Evolutionary conservation across 2,329 filamentous ascomycete species (phyloP), one percentile per base, ranked within the genome.

Genomic region (Furcasterigmium sp.): DNA sequence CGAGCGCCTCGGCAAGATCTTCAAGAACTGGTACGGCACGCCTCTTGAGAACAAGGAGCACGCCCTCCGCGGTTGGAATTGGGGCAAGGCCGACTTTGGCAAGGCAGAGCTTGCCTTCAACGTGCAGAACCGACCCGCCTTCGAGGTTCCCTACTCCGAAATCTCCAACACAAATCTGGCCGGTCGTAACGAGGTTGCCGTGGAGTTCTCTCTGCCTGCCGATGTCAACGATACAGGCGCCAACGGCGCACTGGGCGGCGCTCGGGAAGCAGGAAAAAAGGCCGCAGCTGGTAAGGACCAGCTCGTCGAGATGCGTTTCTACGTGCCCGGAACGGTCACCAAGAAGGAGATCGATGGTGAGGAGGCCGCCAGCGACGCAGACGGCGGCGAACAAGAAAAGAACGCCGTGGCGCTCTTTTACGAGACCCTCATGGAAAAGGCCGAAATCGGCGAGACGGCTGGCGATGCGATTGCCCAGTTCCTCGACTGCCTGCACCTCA

Each of bases 331-430:
- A 39, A 89, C 86, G 6, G 85, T 89, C 3, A 87, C 87, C 15
- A 87, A 88, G 61, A 85, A 85, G 57, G 84, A 85, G 60, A 70
- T 70, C 21, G 84, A 85, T 44, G 86, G 86, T 42, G 86, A 85
- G 39, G 85, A 88, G 37, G 86, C 83, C 19, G 83, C 77, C 28
- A 85, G 79, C 51, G 78, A 78, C 45, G 76, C 75, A 13, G 63
- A 55, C 19, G 63, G 52, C 26, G 76, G 73, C 42, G 82, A 85
- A 51, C 86, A 93, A 61, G 91, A 96, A 69, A 90, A 95, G 68
- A 96, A 94, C 57, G 93, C 93, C 2, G 93, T 93, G 17, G 93
- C 87, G 46, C 73, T 96, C n/a, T 98, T 98, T 68, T 98, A 98
- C 61, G 91, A 98, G 63, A 95, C 89, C 0, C 76, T 98, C 25